A percentile compares a stretch with the other conserved stretches of the same genome.
These are phyloP conservation scores for Anisodus tanguticus DNA, from an alignment of 257 asterid species.

Conservation along the genomic window DNA sequence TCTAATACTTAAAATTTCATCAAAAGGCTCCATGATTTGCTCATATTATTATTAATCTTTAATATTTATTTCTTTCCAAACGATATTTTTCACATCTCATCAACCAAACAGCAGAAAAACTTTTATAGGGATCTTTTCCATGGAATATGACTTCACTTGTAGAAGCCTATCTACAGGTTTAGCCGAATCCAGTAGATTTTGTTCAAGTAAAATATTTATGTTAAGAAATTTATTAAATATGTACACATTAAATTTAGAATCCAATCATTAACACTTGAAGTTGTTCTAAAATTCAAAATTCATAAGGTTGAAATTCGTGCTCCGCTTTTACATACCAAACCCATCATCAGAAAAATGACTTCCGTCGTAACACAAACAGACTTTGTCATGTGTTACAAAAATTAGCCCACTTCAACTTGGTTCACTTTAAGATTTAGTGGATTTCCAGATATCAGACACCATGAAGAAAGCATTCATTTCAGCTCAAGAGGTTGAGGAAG, in stretches of 20 bases:
- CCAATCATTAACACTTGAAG: no score
- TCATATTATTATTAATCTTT: neutral
- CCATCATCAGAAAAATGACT: no score
- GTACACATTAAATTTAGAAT: no score
- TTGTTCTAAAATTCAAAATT: no score
- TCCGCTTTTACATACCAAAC: no score
- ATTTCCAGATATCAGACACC: conserved; percentile 39
- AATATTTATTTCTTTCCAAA: no score
- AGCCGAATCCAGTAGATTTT: no score
- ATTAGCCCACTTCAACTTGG: neutral
- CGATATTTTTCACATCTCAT: neutral
- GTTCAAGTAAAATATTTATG: no score
- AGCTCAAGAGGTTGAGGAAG: conserved; percentile 24
- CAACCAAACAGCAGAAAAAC: neutral
- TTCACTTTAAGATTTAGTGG: neutral
- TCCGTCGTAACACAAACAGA: neutral
- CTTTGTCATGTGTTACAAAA: neutral
- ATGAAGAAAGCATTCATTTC: conserved; percentile 32
- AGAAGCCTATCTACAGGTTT: no score
- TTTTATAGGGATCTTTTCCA: neutral
- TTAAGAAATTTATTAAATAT: no score
- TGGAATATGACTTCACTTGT: neutral
- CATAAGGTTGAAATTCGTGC: no score
- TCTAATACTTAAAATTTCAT: neutral
- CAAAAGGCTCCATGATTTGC: neutral